Evolutionary conservation across 345 rosid genomes (phyloP), one percentile per base, ranked within the genome.

Genomic region (Hibiscus tridactylites): DNA sequence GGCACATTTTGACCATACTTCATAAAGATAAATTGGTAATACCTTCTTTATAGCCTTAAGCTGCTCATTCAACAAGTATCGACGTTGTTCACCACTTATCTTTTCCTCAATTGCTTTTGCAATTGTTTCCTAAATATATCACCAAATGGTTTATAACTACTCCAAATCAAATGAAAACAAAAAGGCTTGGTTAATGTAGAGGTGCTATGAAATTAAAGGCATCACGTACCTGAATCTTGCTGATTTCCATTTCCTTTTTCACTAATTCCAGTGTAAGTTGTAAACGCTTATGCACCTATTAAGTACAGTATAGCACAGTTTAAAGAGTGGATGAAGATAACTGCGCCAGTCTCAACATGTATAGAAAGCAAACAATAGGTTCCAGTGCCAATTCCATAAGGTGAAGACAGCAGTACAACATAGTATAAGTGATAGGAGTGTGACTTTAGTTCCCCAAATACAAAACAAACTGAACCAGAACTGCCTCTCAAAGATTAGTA

Each of bases 21-120:
- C 28, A 52, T 5, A 66, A 29, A 54, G 54, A 71, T 59, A 21
- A 44, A 17, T 31, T 47, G 53, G 28, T 21, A 61, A 58, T 83
- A 92, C 99, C 99, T 96, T 95, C 76, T 95, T 95, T 82, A 95
- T 92, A 50, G 98, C 99, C 85, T 95, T 95, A 76, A 95, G 97
- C 78, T 95, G 99, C 81, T 95, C 99, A 76, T 92, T 92, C 85
- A 95, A 82, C 81, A 95, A 88, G 80, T 90, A 95, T 21, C 99
- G 97, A 0, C 99, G 91, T 78, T 95, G 99, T 86, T 96, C 99
- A 42, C 98, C 98, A 59, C 98, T 92, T 64, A 96, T 87, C 83
- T 96, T 96, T 80, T 96, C 99, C 80, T 96, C 99, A 78, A 96
- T 96, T 72, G 99, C 96, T 82, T 91, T 96, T 42, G 98, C 98